phyloP scores from a whole-genome alignment of 805 yeast genomes.

The Kodamaea kakaduensis region DNA sequence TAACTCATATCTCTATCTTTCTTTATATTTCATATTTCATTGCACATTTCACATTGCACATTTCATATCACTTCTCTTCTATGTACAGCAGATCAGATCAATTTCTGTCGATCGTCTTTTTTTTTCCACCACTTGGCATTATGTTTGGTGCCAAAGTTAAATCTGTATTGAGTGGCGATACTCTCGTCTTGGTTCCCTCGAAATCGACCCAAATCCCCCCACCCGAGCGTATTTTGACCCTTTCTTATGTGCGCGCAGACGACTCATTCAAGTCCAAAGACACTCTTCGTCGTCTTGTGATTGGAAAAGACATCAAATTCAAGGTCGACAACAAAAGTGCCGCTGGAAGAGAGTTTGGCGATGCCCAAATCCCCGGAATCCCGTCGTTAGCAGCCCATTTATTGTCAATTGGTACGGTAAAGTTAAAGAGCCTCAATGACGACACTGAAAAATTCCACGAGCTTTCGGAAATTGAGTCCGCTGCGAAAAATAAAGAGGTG shows the following conservation, averaged over 20 bases:
- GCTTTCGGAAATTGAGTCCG: conserved; percentile 40
- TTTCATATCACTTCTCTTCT: no score
- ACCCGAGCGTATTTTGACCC: conserved; percentile 59
- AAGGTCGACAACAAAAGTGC: conserved; percentile 52
- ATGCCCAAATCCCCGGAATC: conserved; percentile 60
- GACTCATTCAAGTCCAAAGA: conserved; percentile 64
- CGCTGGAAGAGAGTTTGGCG: conserved; percentile 65
- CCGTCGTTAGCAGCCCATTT: conserved; percentile 53
- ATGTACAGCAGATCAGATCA: no score
- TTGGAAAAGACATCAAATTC: conserved; percentile 64
- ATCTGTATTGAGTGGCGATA: conserved; percentile 67
- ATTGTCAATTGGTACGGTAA: conserved; percentile 57
- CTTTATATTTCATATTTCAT: no score
- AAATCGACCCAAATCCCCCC: conserved; percentile 36
- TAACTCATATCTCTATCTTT: no score
- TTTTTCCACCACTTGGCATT: background rate
- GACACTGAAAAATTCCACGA: conserved; percentile 41
- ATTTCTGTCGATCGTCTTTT: no score
- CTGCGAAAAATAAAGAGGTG: conserved; percentile 45
- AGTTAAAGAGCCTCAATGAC: conserved; percentile 46
- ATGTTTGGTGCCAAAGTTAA: conserved; percentile 57
- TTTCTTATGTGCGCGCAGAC: conserved; percentile 59
- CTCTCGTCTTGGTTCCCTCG: conserved; percentile 56
- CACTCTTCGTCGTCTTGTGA: conserved; percentile 52
- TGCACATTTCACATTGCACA: no score